Conservation (phyloP, 352 stramenopile species). For the Peronosclerospora sorghi region DNA sequence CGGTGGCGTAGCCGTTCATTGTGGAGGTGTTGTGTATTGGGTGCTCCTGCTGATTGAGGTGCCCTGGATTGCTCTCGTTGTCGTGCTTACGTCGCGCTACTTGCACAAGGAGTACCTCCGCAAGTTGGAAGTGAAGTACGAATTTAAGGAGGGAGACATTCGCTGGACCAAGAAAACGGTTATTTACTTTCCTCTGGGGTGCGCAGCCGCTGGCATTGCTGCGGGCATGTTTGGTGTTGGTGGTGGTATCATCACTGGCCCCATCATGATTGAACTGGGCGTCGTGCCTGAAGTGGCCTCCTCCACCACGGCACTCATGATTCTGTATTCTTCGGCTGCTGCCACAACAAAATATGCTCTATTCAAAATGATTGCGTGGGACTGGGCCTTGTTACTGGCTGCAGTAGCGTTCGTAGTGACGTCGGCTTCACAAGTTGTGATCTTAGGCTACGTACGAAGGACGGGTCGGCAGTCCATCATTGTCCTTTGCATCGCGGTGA, state of each 20-base stretch:
- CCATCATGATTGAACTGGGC: slow-evolving; percentile 24
- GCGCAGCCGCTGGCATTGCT: slow-evolving; percentile 30
- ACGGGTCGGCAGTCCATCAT: slow-evolving; percentile 49
- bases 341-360: slow-evolving; percentile 46
- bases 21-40: slow-evolving; percentile 37
- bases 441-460: slow-evolving; percentile 38
- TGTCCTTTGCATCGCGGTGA: slow-evolving; percentile 41
- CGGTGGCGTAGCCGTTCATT: slow-evolving; percentile 15
- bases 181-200: slow-evolving; percentile 32
- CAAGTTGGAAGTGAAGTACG: slow-evolving; percentile 33
- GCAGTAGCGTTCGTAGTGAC: slow-evolving; percentile 39
- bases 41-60: slow-evolving; percentile 40
- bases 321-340: slow-evolving; percentile 45
- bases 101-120: slow-evolving; percentile 26
- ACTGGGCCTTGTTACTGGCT: slow-evolving; percentile 34
- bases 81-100: slow-evolving; percentile 13
- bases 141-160: slow-evolving; percentile 30
- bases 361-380: slow-evolving; percentile 44
- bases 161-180: slow-evolving; percentile 33
- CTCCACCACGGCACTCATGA: slow-evolving; percentile 25
- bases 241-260: slow-evolving; percentile 25
- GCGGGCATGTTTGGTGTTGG: slow-evolving; percentile 45
- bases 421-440: slow-evolving; percentile 30
- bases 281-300: slow-evolving; percentile 33
- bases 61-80: slow-evolving; percentile 42